Conservation (phyloP, 2,329 filamentous ascomycete species). For the Trichoderma polysporum region DNA sequence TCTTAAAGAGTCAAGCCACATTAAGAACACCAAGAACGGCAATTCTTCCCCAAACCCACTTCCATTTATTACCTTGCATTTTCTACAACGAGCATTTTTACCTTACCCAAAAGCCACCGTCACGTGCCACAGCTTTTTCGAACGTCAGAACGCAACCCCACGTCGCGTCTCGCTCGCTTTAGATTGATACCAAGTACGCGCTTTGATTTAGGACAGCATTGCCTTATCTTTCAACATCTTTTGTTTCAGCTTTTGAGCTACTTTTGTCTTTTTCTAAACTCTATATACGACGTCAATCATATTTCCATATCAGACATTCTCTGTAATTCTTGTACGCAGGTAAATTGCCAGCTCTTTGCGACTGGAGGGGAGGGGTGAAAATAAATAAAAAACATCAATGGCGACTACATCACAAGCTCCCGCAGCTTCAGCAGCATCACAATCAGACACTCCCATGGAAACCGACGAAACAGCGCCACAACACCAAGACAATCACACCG, state of each 20-base stretch:
- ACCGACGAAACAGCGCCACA: not conserved
- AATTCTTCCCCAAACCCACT: not conserved
- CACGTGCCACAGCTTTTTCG: not conserved
- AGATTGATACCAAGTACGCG: not conserved
- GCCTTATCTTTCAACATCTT: not conserved
- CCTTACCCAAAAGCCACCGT: not conserved
- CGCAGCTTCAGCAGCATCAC: not conserved
- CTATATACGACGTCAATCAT: not conserved
- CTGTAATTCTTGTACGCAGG: not conserved
- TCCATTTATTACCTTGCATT: not conserved
- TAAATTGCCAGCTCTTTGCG: not conserved
- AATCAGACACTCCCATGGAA: slow-evolving; percentile 10
- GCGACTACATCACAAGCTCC: not conserved
- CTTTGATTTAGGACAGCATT: not conserved
- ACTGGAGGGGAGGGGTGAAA: not conserved
- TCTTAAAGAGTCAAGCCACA: not conserved
- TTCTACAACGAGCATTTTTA: not conserved
- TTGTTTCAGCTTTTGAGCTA: not conserved
- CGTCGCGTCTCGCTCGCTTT: slow-evolving; percentile 21
- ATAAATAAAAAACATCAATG: not conserved
- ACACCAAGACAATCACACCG: not conserved
- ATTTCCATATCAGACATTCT: too few relatives aligned
- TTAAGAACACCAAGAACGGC: not conserved
- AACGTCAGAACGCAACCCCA: slow-evolving; percentile 10
- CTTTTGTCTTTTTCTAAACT: not conserved